Evolutionary conservation across 129 eudicot species (phyloP).

Genomic region (Artemisia argyi): DNA sequence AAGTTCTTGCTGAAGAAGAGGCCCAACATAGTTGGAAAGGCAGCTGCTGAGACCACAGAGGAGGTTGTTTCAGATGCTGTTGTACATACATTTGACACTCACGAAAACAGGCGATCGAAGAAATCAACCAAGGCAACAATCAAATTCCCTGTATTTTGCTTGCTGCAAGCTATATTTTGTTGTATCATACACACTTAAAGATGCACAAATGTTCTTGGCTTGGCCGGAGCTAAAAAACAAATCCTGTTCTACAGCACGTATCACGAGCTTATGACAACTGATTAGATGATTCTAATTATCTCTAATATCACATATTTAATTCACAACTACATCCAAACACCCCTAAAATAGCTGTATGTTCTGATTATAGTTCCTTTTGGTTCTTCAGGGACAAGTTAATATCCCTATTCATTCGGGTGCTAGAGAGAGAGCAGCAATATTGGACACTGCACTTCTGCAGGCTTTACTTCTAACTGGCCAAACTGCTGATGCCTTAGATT

Average conservation of each 20-base stretch:
- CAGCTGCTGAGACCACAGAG: conserved; percentile 95
- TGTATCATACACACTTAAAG: neutral
- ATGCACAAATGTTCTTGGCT: too few species aligned
- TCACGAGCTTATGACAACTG: too few species aligned
- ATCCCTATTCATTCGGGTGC: conserved; percentile 70
- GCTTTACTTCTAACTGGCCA: conserved; percentile 89
- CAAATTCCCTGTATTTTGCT: conserved; percentile 15
- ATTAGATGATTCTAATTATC: too few species aligned
- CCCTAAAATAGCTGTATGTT: neutral
- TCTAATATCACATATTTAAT: too few species aligned
- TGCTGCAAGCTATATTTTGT: neutral
- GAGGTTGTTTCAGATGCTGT: conserved; percentile 94
- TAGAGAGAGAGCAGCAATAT: conserved; percentile 80
- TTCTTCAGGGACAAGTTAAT: conserved; percentile 59
- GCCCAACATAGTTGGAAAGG: conserved; percentile 78
- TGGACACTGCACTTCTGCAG: conserved; percentile 93
- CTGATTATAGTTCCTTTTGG: conserved; percentile 32
- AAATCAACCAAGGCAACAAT: conserved; percentile 66
- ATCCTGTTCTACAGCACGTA: too few species aligned
- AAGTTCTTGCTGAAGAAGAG: conserved; percentile 89
- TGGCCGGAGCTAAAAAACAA: too few species aligned
- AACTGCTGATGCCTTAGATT: conserved; percentile 63
- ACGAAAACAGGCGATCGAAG: conserved; percentile 49
- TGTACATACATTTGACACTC: conserved; percentile 55
- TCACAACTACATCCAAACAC: too few species aligned